Evolutionary conservation across 1,139 yeast genomes (phyloP).

Genomic region (Suhomyces kunorum): DNA sequence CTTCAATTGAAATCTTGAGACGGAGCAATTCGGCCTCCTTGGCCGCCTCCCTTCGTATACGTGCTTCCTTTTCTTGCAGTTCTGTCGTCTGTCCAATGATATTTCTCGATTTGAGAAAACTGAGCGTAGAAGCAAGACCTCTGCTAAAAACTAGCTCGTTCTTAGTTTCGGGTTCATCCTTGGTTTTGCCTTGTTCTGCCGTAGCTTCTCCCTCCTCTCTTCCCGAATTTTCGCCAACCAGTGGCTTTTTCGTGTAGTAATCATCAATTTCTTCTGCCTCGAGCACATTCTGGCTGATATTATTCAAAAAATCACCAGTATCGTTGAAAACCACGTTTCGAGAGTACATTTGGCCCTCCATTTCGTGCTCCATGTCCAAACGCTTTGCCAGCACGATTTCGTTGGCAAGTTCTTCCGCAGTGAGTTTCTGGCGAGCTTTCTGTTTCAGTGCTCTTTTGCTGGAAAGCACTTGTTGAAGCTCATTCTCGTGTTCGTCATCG

Average conservation of each 20-base stretch:
- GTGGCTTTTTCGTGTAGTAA: not conserved
- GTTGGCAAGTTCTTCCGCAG: slow-evolving; percentile 50
- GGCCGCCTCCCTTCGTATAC: slow-evolving; percentile 30
- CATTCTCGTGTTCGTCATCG: slow-evolving; percentile 42
- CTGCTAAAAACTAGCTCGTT: slow-evolving; percentile 33
- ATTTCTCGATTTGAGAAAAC: slow-evolving; percentile 51
- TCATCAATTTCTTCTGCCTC: slow-evolving; percentile 20
- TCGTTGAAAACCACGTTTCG: slow-evolving; percentile 50
- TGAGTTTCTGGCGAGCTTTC: slow-evolving; percentile 28
- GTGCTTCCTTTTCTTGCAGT: slow-evolving; percentile 18
- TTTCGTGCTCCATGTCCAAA: slow-evolving; percentile 32
- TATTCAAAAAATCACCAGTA: slow-evolving; percentile 55
- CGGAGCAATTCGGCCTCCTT: slow-evolving; percentile 36
- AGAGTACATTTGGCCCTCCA: slow-evolving; percentile 20
- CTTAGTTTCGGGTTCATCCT: slow-evolving; percentile 4
- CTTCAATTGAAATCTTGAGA: slow-evolving; percentile 39
- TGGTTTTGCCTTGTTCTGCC: slow-evolving; percentile 5
- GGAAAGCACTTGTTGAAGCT: slow-evolving; percentile 46
- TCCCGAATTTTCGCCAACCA: slow-evolving; percentile 11
- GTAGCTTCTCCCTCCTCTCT: slow-evolving; percentile 4
- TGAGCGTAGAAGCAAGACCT: slow-evolving; percentile 61
- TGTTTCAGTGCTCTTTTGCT: slow-evolving; percentile 43
- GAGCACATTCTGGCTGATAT: slow-evolving; percentile 18
- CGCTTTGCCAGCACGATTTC: slow-evolving; percentile 41
- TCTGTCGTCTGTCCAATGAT: slow-evolving; percentile 25